phyloP scores from a whole-genome alignment of 108 stramenopile genomes.

The Cyclostephanos tholiformis region DNA sequence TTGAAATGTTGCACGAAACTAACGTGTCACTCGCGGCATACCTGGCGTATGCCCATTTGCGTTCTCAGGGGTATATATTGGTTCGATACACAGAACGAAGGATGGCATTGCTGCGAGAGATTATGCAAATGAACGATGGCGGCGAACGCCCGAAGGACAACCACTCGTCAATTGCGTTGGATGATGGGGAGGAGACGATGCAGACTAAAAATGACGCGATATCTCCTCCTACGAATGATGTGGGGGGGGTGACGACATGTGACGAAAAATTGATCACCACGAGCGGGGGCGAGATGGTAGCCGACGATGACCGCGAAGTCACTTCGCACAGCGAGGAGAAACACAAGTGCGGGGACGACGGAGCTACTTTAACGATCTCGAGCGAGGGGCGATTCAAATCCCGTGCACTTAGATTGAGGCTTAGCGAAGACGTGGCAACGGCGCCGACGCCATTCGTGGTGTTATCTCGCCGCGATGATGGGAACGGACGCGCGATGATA shows the following conservation, averaged over 20 bases:
- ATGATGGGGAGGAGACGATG: neutral
- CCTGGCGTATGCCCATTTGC: slow-evolving; percentile 80
- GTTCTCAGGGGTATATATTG: slow-evolving; percentile 75
- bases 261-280: neutral
- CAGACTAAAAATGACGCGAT: neutral
- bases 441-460: slow-evolving; percentile 58
- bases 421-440: slow-evolving; percentile 41
- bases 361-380: neutral
- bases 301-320: neutral
- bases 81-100: slow-evolving; percentile 64
- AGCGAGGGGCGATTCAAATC: slow-evolving; percentile 9
- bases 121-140: neutral
- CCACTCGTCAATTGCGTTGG: neutral
- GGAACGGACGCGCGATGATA: neutral
- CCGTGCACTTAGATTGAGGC: neutral
- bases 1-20: slow-evolving; percentile 56
- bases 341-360: too few relatives aligned
- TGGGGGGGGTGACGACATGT: neutral
- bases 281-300: neutral
- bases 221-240: neutral
- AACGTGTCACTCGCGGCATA: slow-evolving; percentile 62
- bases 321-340: neutral
- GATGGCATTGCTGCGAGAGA: slow-evolving; percentile 35
- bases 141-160: neutral
- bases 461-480: neutral